phyloP scores from a whole-genome alignment of 2,329 filamentous ascomycete genomes.

The Metarhizium guizhouense region DNA sequence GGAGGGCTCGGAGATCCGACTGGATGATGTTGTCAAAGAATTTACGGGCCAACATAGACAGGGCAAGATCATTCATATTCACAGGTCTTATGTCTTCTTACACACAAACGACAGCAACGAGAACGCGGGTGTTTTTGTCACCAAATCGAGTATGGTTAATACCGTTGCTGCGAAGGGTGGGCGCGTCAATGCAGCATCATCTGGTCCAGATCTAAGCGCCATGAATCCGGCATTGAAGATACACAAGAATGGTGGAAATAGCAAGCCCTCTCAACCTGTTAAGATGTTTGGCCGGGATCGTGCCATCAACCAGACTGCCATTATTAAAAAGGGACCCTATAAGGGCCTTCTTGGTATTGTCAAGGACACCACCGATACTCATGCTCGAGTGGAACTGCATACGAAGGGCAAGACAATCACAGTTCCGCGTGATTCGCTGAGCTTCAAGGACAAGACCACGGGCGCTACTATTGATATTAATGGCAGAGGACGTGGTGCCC shows the following conservation, averaged over 20 bases:
- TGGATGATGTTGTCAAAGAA: conserved; percentile 89
- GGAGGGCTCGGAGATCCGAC: conserved; percentile 84
- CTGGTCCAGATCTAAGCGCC: conserved; percentile 71
- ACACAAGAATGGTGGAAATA: conserved; percentile 47
- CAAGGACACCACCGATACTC: conserved; percentile 81
- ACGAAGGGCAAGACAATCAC: conserved; percentile 89
- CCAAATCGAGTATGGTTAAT: conserved; percentile 73
- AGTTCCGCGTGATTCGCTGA: conserved; percentile 71
- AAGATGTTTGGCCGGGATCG: conserved; percentile 73
- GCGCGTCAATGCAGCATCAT: conserved; percentile 50
- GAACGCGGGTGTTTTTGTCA: conserved; percentile 84
- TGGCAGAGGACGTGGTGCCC: conserved; percentile 35
- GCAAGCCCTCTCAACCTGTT: conserved; percentile 51
- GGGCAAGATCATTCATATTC: conserved; percentile 87
- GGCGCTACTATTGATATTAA: conserved; percentile 70
- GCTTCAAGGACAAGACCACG: conserved; percentile 75
- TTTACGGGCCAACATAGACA: conserved; percentile 74
- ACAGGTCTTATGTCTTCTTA: conserved; percentile 85
- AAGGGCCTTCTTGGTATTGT: conserved; percentile 93
- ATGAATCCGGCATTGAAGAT: conserved; percentile 89
- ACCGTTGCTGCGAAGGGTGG: conserved; percentile 94
- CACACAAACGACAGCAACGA: conserved; percentile 78
- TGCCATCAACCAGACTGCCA: conserved; percentile 84
- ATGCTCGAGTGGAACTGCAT: conserved; percentile 85
- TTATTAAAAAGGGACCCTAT: conserved; percentile 76